These are phyloP conservation scores for Elongisporangium undulatum DNA, from an alignment of 352 stramenopile genomes.

Conservation along the genomic window DNA sequence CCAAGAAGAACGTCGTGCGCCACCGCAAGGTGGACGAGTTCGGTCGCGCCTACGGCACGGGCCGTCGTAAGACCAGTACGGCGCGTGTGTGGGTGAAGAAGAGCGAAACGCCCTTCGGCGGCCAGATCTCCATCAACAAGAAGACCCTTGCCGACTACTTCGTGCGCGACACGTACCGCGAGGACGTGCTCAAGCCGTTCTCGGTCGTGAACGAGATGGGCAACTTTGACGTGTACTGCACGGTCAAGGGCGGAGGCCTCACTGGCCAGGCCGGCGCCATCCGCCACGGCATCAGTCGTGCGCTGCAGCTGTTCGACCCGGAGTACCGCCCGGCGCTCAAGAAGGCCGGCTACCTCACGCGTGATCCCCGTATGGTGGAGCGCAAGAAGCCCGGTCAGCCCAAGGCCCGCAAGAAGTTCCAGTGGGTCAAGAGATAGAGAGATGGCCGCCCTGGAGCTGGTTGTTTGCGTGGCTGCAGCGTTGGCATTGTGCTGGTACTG, in stretches of 20 bases:
- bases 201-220: constrained; percentile 65
- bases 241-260: constrained; percentile 90
- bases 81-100: constrained; percentile 94
- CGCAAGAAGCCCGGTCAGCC: constrained; percentile 94
- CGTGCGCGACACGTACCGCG: constrained; percentile 84
- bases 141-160: constrained; percentile 94
- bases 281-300: constrained; percentile 90
- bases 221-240: constrained; percentile 91
- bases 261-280: constrained; percentile 93
- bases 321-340: constrained; percentile 91
- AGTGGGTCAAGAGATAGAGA: constrained; percentile 98
- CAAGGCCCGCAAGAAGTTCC: constrained; percentile 96
- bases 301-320: constrained; percentile 94
- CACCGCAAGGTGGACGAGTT: constrained; percentile 68
- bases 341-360: constrained; percentile 89
- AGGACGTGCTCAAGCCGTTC: constrained; percentile 85
- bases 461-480: background rate
- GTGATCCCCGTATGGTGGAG: constrained; percentile 95
- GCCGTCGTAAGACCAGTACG: constrained; percentile 92
- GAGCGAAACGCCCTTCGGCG: constrained; percentile 62
- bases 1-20: constrained; percentile 72
- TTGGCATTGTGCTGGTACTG: background rate
- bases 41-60: constrained; percentile 86
- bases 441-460: background rate
- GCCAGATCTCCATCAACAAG: constrained; percentile 92